Base-by-base conservation (phyloP, 768 basidiomycete species). In the Agrocybe pediades region DNA sequence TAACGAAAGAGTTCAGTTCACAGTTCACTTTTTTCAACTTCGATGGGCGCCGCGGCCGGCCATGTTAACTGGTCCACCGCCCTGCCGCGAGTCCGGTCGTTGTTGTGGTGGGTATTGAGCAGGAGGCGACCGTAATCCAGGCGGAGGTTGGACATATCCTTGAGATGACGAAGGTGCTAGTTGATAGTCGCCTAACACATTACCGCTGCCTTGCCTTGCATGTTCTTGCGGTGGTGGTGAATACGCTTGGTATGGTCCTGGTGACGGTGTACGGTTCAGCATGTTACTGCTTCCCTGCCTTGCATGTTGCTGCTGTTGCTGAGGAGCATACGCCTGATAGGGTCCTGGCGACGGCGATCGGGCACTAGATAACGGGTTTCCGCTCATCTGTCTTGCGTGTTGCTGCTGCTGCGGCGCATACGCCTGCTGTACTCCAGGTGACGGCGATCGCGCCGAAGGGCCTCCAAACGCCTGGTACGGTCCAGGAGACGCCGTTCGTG, bases 31-130 rank as follows among this genome's bases (percentile, higher is more conserved):
- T 36, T 36, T 13, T 53, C 5, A 64, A 46, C 63, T 68, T 66
- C 73, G 65, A 67, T 64, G 67, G 19, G 71, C 66, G 30, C 77
- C 76, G 43, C 74, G 73, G 47, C 75, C 76, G 25, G 75, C 72
- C 69, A 74, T 68, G 58, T 76, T 71, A 45, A 61, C 61, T 43
- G 55, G 60, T n/a, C n/a, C n/a, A 25, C 58, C 65, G 40, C 55
- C 57, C 49, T 71, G 65, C 30, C 60, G 64, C 36, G 67, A 54
- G 15, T 69, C 61, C 39, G 68, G 66, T 26, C 66, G 65, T 29
- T 66, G 67, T n/a, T 66, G 66, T 36, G 65, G 65, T 23, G 57
- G 66, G 20, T 59, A 54, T 57, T 54, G 70, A 53, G 58, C 65
- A 60, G 57, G 64, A 3, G 41, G 8, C 5, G 45, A 47, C 42